phyloP scores from a whole-genome alignment of 2,329 filamentous ascomycete genomes.

The Trichoderma simmonsii region DNA sequence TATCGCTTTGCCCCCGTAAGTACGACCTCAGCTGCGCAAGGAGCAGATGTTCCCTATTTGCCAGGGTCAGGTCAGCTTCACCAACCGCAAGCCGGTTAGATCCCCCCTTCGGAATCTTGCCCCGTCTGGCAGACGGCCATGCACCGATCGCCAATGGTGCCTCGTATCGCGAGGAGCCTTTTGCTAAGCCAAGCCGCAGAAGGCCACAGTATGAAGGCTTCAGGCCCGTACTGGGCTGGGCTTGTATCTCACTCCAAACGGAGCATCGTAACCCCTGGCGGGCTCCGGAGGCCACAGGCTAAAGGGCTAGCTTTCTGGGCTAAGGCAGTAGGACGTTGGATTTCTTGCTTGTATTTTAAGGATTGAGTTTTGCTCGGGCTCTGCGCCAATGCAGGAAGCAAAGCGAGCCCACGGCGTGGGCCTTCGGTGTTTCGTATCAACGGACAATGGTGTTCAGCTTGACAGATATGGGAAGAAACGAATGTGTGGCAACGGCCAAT shows the following conservation, averaged over 20 bases:
- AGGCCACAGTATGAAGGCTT: not conserved
- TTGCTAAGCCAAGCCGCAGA: not conserved
- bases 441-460: not conserved
- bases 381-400: not conserved
- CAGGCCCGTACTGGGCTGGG: not conserved
- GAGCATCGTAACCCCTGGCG: conserved; percentile 12
- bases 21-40: conserved; percentile 9
- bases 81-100: conserved; percentile 9
- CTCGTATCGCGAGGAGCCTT: conserved; percentile 14
- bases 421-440: not conserved
- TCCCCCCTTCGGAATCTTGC: conserved; percentile 12
- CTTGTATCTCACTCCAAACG: conserved; percentile 1
- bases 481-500: not conserved
- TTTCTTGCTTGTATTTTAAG: not conserved
- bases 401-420: not conserved
- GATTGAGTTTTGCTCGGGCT: not conserved
- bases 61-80: conserved; percentile 5
- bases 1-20: not conserved
- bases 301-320: conserved; percentile 4
- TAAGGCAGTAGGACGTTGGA: not conserved
- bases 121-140: conserved; percentile 6
- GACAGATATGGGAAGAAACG: not conserved
- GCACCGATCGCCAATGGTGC: conserved; percentile 11
- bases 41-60: not conserved
- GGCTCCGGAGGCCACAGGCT: not conserved